Base-by-base conservation (phyloP, 805 yeast genomes). In the Candida mattraensis region DNA sequence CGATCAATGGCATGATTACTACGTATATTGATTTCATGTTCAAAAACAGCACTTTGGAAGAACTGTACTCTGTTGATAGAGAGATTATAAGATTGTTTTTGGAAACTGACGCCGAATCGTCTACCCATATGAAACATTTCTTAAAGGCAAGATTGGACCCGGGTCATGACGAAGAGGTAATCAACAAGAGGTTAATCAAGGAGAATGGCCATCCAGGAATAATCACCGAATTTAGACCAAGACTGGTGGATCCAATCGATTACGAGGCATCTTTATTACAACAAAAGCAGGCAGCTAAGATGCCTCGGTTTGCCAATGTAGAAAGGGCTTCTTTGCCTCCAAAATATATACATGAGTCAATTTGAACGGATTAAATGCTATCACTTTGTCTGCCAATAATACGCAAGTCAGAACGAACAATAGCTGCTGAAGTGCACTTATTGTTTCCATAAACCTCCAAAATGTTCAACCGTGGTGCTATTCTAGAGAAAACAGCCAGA, bases 401-500 rank as follows among this genome's bases (percentile, higher is more conserved):
- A 37, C 74, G 72, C 24, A 86, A 56, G 10, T 78, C 83, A 5
- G 65, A 63, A 36, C 82, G 64, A 2, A 73, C 57, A 3, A 58
- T 60, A 1, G 85, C 82, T 17, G 67, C 66, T 7, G 69, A 62
- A 1, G 88, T 76, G 40, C 87, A 76, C 49, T 78, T 65, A 53
- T 83, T 85, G 53, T 83, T 69, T 1, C 96, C 96, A 56, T 81
- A 87, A 11, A 87, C 89, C 50, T 87, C 94, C 37, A 91, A 54
- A 11, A 84, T 68, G 29, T 71, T 69, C 38, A 91, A 60, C 30
- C 74, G 74, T 0, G 79, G 73, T 44, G 93, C 85, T 8, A 73
- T 69, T 18, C 70, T 61, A 3, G 83, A 72, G 14, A 87, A 48
- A 18, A 71, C 51, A 17, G 73, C 74, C n/a, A 89, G 56, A 0